Conservation (phyloP, 2,329 filamentous ascomycete species). For the Aureobasidium melanogenum region DNA sequence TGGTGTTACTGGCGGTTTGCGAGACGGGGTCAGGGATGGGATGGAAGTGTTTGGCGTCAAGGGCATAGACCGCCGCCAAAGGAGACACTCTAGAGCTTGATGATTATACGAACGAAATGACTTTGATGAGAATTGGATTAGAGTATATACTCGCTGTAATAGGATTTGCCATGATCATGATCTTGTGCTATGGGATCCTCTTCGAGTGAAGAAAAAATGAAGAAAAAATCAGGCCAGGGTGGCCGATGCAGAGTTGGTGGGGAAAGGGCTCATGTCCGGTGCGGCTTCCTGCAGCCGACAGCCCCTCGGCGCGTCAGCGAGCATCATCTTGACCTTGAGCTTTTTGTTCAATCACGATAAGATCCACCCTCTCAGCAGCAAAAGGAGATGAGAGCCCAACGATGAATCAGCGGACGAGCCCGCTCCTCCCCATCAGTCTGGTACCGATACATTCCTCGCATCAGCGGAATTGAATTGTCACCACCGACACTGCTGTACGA, state of each 20-base stretch:
- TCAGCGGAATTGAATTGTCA: background rate
- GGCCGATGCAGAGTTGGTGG: background rate
- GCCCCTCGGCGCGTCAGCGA: constrained; percentile 5
- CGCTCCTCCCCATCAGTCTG: background rate
- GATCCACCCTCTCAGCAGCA: too few relatives aligned
- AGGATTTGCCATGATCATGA: too few relatives aligned
- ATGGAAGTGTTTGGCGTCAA: constrained; percentile 37
- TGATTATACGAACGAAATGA: background rate
- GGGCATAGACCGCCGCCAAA: background rate
- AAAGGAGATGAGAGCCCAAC: background rate
- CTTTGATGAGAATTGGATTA: background rate
- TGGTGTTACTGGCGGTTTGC: constrained; percentile 56
- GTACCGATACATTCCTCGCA: background rate
- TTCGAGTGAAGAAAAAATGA: too few relatives aligned
- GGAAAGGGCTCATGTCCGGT: background rate
- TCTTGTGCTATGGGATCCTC: too few relatives aligned
- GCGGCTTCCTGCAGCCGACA: background rate
- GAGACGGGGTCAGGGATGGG: constrained; percentile 53
- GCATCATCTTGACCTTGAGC: background rate
- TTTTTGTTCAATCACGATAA: background rate
- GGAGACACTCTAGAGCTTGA: background rate
- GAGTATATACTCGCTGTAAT: background rate
- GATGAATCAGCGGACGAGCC: background rate
- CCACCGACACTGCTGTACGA: background rate
- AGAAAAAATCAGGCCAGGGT: background rate